Conservation (phyloP, 139 green algal species). For the Ulvella scutata region DNA sequence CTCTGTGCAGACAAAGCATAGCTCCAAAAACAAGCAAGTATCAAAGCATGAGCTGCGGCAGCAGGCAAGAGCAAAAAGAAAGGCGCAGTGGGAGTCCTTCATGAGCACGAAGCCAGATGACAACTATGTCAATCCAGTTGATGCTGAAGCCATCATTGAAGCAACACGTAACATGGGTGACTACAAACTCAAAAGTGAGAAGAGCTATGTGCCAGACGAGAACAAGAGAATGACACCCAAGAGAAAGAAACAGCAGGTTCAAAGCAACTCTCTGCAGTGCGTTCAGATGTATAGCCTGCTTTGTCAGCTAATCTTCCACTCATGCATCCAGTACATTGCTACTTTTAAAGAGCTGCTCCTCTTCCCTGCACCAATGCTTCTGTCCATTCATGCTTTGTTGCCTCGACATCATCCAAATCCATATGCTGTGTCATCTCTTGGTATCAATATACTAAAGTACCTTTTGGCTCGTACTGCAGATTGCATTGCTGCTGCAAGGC, state of each 20-base stretch:
- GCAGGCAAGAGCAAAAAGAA: constrained; percentile 34
- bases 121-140: constrained; percentile 18
- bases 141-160: constrained; percentile 22
- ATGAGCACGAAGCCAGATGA: constrained; percentile 45
- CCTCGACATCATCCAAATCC: no score
- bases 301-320: no score
- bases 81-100: constrained; percentile 51
- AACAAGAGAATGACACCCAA: constrained; percentile 37
- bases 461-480: neutral
- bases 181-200: constrained; percentile 70
- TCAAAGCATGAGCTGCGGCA: constrained; percentile 40
- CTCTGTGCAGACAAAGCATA: no score
- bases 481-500: constrained; percentile 30
- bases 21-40: no score
- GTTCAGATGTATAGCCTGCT: no score
- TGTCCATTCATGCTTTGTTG: no score
- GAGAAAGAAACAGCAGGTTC: constrained; percentile 46
- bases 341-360: neutral
- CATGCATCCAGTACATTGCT: neutral
- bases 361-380: neutral
- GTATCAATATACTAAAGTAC: neutral
- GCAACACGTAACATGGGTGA: constrained; percentile 52
- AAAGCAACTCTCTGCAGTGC: no score
- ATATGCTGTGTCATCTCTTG: neutral
- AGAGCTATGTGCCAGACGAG: constrained; percentile 46